Evolutionary conservation across 371 early-diverging fungal species (phyloP), one percentile per base, ranked within the genome.

Genomic region (Amoeboradix gromovi): DNA sequence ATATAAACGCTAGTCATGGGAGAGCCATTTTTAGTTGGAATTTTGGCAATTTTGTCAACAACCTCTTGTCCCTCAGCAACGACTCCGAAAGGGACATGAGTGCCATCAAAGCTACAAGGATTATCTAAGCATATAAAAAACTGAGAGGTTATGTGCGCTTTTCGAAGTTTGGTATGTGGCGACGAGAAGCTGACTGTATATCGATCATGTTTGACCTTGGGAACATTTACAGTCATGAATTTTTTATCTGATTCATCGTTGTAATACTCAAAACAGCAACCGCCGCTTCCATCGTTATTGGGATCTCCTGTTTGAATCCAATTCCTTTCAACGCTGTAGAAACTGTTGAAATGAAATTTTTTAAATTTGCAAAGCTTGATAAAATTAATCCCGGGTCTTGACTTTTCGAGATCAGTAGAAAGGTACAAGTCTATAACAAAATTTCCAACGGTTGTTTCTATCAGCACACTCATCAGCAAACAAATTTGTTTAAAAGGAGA

Each of bases 41-140:
- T 81, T 0, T 83, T 80, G 70, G 88, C 88, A 66, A 94, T 83
- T 73, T 84, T 80, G 30, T 93, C 92, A 22, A 96, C 72, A 1
- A 87, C 83, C 27, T 94, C 96, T 69, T 88, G 77, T 0, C 98
- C 98, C 76, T 94, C 94, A 0, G 87, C 90, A 0, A 98, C 89
- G 70, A 87, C 79, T 0, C 99, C 99, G 84, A 99, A 93, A 28
- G 96, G 86, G 5, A 93, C 90, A 69, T 94, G 92, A 72, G 88
- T 88, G n/a, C 90, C 91, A 75, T 99, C 92, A 31, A 99, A 79
- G 74, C 91, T 92, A 67, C 87, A 87, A 22, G 94, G 74, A 66
- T 72, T 71, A 5, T 78, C 77, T 31, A 94, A 77, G 0, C 97
- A 94, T 68, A 98, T 89, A 71, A 98, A 96, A 74, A 98, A 97